Evolutionary conservation across 495 filamentous ascomycete genomes (phyloP).

Genomic region (Hyphodiscus hymeniophilus): DNA sequence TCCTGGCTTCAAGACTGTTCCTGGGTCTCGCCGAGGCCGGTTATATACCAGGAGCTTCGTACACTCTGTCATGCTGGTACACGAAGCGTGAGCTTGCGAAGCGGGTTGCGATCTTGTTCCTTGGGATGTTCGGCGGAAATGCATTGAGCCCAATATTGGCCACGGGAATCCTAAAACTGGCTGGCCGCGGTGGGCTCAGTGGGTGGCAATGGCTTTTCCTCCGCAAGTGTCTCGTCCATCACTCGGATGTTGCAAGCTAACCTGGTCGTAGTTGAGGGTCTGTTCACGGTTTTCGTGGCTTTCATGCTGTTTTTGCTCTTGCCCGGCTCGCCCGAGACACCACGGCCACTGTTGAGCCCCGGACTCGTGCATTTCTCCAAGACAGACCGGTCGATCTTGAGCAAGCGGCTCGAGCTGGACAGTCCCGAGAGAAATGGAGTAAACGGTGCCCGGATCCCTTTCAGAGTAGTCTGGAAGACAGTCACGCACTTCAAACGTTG

Average conservation of each 20-base stretch:
- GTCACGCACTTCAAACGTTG: conserved; percentile 32
- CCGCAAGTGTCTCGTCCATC: conserved; percentile 21
- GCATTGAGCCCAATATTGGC: conserved; percentile 31
- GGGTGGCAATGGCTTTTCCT: conserved; percentile 53
- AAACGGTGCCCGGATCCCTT: conserved; percentile 31
- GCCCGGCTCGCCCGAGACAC: conserved; percentile 33
- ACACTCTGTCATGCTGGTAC: conserved; percentile 54
- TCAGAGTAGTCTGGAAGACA: conserved; percentile 35
- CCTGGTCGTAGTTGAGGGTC: conserved; percentile 33
- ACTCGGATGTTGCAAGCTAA: conserved; percentile 1
- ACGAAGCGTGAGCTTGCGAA: conserved; percentile 74
- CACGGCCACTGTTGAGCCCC: conserved; percentile 29
- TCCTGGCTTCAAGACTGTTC: conserved; percentile 76
- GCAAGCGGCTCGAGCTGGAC: conserved; percentile 14
- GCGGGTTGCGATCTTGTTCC: conserved; percentile 82
- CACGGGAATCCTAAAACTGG: conserved; percentile 37
- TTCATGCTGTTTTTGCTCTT: conserved; percentile 36
- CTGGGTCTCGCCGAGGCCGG: conserved; percentile 79
- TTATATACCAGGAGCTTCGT: conserved; percentile 79
- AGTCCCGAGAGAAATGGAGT: conserved; percentile 23
- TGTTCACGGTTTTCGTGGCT: conserved; percentile 40
- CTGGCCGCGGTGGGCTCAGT: conserved; percentile 29
- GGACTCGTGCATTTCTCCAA: conserved; percentile 22
- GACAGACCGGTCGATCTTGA: conserved; percentile 11
- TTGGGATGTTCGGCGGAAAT: conserved; percentile 49